Evolutionary conservation across 345 rosid genomes (phyloP), one percentile per base, ranked within the genome.

Genomic region (Isatis tinctoria): DNA sequence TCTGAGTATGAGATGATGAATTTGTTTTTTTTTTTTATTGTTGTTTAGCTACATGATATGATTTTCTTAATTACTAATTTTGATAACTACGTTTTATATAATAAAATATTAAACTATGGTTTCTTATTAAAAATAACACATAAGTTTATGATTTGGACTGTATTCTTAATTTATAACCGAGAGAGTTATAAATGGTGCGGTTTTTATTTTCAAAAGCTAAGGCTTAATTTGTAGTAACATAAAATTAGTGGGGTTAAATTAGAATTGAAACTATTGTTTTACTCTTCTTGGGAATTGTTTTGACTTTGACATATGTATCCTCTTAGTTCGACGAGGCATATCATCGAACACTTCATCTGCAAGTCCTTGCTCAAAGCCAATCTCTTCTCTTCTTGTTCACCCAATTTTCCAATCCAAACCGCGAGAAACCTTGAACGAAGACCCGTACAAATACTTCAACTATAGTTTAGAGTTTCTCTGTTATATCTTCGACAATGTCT

Each of bases 331-430:
- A 1, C 58, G 85, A 80, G 92, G 74, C 74, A 77, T 78, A 63
- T 53, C 81, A 81, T 86, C 91, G 84, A 83, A 87, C 95, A 79
- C 79, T 76, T 87, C 53, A 79, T 70, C 79, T 73, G 41, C 75
- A 28, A 60, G 22, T 62, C 47, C 36, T 62, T 16, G 41, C 4
- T 26, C 33, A 41, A 41, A 65, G 18, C 58, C 78, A 13, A n/a
- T 64, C 36, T 70, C 86, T 49, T 80, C 93, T 27, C 53, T 83
- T 53, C 47, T 88, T 16, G 8, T 62, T 27, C 36, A 43, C 48
- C 8, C 8, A 3, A 43, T n/a, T 43, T 14, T 18, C 47, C 7
- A 43, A n/a, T 43, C 3, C 18, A 6, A n/a, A n/a, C n/a, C 48
- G 48, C 48, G 48, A n/a, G 18, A 43, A 43, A 7, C 48, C 18